phyloP scores from a whole-genome alignment of 768 basidiomycete genomes.

The Pulveroboletus frians region DNA sequence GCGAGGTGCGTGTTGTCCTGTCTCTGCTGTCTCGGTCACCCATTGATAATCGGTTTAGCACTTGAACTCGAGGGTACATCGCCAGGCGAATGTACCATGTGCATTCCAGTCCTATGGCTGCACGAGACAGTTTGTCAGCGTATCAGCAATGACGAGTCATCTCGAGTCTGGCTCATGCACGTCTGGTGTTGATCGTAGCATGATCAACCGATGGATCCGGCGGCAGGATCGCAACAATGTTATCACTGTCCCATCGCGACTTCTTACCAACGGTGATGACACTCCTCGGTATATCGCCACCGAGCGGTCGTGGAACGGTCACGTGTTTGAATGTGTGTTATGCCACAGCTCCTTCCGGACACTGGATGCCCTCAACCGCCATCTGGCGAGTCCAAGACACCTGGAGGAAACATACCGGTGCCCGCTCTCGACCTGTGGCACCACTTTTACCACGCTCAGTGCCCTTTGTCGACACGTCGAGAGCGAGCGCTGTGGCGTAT shows the following conservation, averaged over 20 bases:
- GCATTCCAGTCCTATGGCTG: slow-evolving; percentile 39
- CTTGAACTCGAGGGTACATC: slow-evolving; percentile 49
- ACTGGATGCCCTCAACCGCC: slow-evolving; percentile 50
- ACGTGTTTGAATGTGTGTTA: slow-evolving; percentile 57
- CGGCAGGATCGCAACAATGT: slow-evolving; percentile 40
- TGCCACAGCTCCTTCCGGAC: slow-evolving; percentile 43
- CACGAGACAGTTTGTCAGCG: slow-evolving; percentile 42
- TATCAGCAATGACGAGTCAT: slow-evolving; percentile 54
- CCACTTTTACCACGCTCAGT: slow-evolving; percentile 48
- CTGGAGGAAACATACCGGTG: slow-evolving; percentile 50
- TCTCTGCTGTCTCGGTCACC: neutral
- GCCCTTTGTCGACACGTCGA: slow-evolving; percentile 62
- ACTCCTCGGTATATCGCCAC: slow-evolving; percentile 27
- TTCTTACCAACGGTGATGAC: slow-evolving; percentile 34
- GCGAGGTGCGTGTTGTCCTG: slow-evolving; percentile 4
- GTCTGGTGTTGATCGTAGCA: slow-evolving; percentile 42
- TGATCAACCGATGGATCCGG: slow-evolving; percentile 34
- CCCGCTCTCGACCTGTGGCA: slow-evolving; percentile 41
- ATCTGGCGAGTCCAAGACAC: slow-evolving; percentile 60
- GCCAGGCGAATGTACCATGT: slow-evolving; percentile 34
- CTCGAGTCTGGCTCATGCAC: slow-evolving; percentile 56
- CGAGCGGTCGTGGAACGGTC: slow-evolving; percentile 37
- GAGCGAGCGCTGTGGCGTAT: slow-evolving; percentile 54
- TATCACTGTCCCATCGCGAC: slow-evolving; percentile 53
- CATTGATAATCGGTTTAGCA: slow-evolving; percentile 33